Evolutionary conservation across 2,329 filamentous ascomycete species (phyloP).

Genomic region (Venturia oleaginea): DNA sequence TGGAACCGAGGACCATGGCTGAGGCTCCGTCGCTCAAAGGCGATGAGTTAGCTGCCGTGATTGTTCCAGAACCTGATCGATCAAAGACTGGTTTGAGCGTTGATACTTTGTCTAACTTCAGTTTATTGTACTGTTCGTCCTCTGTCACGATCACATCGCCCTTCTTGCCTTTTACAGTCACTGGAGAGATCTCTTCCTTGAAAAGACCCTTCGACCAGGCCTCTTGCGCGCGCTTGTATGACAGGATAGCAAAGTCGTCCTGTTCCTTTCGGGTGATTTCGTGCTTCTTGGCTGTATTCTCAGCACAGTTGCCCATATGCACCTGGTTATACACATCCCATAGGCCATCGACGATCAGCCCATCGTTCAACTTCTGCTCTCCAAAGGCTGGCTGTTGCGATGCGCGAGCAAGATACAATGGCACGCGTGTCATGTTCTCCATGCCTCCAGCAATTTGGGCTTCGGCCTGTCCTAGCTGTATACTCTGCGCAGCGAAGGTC

Average conservation of each 20-base stretch:
- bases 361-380: slow-evolving; percentile 79
- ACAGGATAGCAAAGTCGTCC: slow-evolving; percentile 82
- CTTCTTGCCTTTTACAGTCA: slow-evolving; percentile 76
- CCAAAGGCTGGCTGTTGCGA: slow-evolving; percentile 78
- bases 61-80: slow-evolving; percentile 65
- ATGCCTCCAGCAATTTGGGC: slow-evolving; percentile 90
- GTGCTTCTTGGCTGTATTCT: slow-evolving; percentile 86
- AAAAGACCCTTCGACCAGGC: slow-evolving; percentile 81
- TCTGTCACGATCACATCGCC: slow-evolving; percentile 65
- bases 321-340: slow-evolving; percentile 96
- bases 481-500: slow-evolving; percentile 81
- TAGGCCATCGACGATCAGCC: slow-evolving; percentile 85
- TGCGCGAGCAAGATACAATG: slow-evolving; percentile 81
- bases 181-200: slow-evolving; percentile 80
- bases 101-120: slow-evolving; percentile 79
- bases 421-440: slow-evolving; percentile 95
- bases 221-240: slow-evolving; percentile 80
- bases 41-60: slow-evolving; percentile 90
- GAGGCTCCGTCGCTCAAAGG: slow-evolving; percentile 92
- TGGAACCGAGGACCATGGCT: slow-evolving; percentile 76
- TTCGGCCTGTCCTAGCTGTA: slow-evolving; percentile 81
- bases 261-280: slow-evolving; percentile 74
- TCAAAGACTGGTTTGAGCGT: slow-evolving; percentile 88
- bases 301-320: slow-evolving; percentile 96
- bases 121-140: slow-evolving; percentile 81